Evolutionary conservation across 306 rosid genomes (phyloP), one percentile per base, ranked within the genome.

Genomic region (Abrus pulchellus): DNA sequence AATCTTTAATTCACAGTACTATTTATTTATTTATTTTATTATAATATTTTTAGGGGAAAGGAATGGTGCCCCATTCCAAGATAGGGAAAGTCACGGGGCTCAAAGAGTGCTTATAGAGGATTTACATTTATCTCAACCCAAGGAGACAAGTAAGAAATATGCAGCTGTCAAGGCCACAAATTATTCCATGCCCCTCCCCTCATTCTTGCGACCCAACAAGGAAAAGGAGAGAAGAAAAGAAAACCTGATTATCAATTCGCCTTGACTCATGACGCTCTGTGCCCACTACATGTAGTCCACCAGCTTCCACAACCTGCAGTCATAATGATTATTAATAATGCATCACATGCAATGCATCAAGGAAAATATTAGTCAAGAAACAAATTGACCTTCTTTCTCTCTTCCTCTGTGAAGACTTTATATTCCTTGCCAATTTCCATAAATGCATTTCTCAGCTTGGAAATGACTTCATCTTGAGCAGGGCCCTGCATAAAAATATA

Each of bases 221-320:
- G 34, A 72, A 76, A 74, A 13, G 59, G 56, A 70, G 32, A 52
- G 56, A 72, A 68, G 38, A 83, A 83, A 78, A 72, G 56, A 70
- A 66, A 77, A 95, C 99, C 98, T 95, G 99, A 86, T 95, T 95
- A 85, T 95, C 98, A 72, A 95, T 90, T 73, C 99, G 70, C 64
- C 99, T 90, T 68, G 99, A 93, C 83, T 95, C 99, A 75, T 95
- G 99, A 66, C 98, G 99, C 75, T 95, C 99, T 45, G 97, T 88
- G 30, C 98, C 99, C 54, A 93, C 94, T 7, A 95, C 99, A 87
- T 93, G 98, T 61, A 95, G 90, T 78, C 99, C 99, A 76, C 99
- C 99, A 78, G 99, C 97, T 77, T 87, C 85, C 77, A 95, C 96
- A 76, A 93, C 99, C 99, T 95, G 88, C 56, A 79, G 81, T 49